These are phyloP conservation scores for Hortaea sp. DNA, from an alignment of 2,329 filamentous ascomycete genomes.

Conservation along the genomic window DNA sequence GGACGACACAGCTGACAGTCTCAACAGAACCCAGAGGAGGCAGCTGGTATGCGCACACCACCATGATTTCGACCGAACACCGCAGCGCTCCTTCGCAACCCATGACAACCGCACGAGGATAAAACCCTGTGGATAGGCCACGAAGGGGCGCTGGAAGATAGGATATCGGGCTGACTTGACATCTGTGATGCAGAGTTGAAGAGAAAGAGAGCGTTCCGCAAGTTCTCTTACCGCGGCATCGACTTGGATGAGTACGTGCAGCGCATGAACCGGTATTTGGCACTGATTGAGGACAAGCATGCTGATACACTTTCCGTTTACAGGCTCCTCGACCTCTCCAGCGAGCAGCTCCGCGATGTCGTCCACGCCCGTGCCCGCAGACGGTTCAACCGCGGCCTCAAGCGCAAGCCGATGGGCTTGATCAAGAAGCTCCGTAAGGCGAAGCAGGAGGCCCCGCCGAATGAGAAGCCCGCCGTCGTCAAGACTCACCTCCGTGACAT, in stretches of 20 bases:
- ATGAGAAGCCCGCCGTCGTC: slow-evolving; percentile 99
- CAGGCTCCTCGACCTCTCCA: slow-evolving; percentile 96
- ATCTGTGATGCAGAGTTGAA: slow-evolving; percentile 64
- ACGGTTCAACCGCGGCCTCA: slow-evolving; percentile 98
- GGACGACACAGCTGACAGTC: slow-evolving; percentile 14
- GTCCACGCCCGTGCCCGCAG: slow-evolving; percentile 97
- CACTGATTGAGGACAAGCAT: neutral
- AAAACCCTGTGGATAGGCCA: slow-evolving; percentile 34
- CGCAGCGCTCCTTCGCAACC: slow-evolving; percentile 16
- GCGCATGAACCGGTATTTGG: neutral
- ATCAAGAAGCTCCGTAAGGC: slow-evolving; percentile 99
- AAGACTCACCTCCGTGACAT: slow-evolving; percentile 99
- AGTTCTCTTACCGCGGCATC: slow-evolving; percentile 99
- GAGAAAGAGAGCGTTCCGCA: slow-evolving; percentile 99
- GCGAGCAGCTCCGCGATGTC: slow-evolving; percentile 97
- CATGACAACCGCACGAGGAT: slow-evolving; percentile 14
- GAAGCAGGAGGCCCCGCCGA: slow-evolving; percentile 97
- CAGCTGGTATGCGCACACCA: slow-evolving; percentile 54
- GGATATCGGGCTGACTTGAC: slow-evolving; percentile 26
- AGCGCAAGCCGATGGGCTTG: slow-evolving; percentile 99
- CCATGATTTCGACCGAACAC: slow-evolving; percentile 6
- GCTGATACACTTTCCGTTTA: slow-evolving; percentile 5
- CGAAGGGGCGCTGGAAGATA: slow-evolving; percentile 30
- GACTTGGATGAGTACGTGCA: slow-evolving; percentile 93
- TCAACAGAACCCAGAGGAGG: slow-evolving; percentile 84